Percentiles rank a stretch among this genome's conserved stretches.
Evolutionary conservation across 169 alveolate genomes (phyloP).

Genomic region (Plasmodium yoelii): DNA sequence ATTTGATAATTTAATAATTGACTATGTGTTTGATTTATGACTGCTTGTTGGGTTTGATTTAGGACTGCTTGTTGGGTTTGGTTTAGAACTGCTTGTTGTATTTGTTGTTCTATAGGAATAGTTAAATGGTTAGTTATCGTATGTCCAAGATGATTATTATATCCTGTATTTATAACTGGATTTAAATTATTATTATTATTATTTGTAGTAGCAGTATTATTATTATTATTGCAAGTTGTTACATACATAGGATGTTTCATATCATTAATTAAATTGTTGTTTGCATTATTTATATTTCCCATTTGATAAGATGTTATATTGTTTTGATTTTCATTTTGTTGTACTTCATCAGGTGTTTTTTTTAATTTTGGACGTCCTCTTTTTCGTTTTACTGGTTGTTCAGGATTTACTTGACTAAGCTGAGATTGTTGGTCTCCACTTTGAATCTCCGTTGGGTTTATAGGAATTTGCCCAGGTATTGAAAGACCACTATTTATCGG

Average conservation of each 20-base stretch:
- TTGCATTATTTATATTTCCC: background rate
- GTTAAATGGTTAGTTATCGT: background rate
- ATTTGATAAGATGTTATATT: slow-evolving; percentile 1
- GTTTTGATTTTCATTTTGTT: slow-evolving; percentile 15
- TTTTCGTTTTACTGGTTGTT: slow-evolving; percentile 34
- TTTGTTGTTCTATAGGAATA: slow-evolving; percentile 17
- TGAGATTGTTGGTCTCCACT: background rate
- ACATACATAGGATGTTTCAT: background rate
- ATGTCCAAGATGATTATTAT: slow-evolving; percentile 25
- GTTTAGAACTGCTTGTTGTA: background rate
- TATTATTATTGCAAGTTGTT: background rate
- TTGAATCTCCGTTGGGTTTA: too few species aligned
- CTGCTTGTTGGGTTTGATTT: background rate
- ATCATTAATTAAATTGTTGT: slow-evolving; percentile 8
- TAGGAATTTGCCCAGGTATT: too few species aligned
- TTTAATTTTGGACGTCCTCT: slow-evolving; percentile 62
- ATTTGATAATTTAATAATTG: background rate
- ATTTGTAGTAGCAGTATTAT: too few species aligned
- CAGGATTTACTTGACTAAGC: background rate
- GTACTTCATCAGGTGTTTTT: slow-evolving; percentile 48
- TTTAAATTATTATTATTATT: slow-evolving; percentile 11
- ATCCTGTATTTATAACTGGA: slow-evolving; percentile 22
- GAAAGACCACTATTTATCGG: too few species aligned
- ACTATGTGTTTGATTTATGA: background rate
- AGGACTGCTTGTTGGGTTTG: background rate